Percentiles rank a stretch among this genome's conserved stretches.
Conservation (phyloP, 306 rosid genomes). For the Senna tora region DNA sequence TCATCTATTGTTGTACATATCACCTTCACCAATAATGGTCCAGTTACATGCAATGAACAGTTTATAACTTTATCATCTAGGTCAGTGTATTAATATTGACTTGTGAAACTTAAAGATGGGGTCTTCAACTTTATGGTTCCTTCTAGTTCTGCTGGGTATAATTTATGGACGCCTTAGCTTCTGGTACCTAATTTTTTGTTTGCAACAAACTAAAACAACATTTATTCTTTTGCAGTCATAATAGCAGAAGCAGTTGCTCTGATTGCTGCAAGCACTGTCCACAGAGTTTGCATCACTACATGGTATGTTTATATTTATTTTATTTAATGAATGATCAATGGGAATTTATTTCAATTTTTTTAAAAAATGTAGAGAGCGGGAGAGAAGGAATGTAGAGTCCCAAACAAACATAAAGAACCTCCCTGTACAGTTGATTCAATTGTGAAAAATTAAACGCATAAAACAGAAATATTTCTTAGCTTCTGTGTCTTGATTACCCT, state of each 20-base stretch:
- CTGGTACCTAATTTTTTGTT: not conserved
- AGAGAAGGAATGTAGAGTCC: not conserved
- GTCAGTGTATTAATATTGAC: not conserved
- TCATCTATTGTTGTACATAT: not conserved
- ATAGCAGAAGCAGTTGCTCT: conserved; percentile 71
- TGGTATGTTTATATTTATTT: conserved; percentile 44
- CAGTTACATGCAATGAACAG: not conserved
- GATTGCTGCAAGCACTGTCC: conserved; percentile 76
- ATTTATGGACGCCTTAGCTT: not conserved
- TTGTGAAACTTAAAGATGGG: not conserved
- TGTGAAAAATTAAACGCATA: not conserved
- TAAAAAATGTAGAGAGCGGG: not conserved
- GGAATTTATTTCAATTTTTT: not conserved
- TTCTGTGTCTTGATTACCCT: conserved; percentile 12
- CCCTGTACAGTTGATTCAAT: not conserved
- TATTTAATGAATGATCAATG: not conserved
- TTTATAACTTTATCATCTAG: not conserved
- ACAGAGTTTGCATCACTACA: conserved; percentile 74
- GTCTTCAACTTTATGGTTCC: not conserved
- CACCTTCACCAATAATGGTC: not conserved
- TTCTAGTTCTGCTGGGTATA: not conserved
- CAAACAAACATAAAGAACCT: not conserved
- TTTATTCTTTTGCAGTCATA: conserved; percentile 49
- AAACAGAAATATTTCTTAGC: not conserved
- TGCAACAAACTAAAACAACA: not conserved